Percentiles rank a stretch among this genome's conserved stretches.
phyloP scores from a whole-genome alignment of 2,329 filamentous ascomycete genomes.

The Exophiala aquamarina region DNA sequence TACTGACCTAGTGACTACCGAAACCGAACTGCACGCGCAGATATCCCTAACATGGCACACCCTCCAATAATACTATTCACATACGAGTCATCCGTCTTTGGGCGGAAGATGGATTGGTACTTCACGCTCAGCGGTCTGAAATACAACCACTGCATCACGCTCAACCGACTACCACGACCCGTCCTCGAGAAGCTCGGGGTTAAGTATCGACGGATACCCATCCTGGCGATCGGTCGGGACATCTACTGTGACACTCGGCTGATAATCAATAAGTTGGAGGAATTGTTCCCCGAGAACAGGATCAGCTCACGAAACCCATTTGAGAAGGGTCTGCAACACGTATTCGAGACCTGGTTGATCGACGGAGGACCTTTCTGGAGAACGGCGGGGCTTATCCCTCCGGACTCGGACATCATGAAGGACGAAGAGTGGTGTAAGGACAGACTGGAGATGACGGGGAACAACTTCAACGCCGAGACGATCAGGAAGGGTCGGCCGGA shows the following conservation, averaged over 20 bases:
- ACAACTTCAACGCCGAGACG: slow-evolving; percentile 30
- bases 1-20: no score
- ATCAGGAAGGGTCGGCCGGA: slow-evolving; percentile 49
- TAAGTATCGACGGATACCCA: slow-evolving; percentile 67
- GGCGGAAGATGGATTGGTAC: slow-evolving; percentile 18
- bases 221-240: slow-evolving; percentile 65
- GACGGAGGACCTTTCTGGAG: slow-evolving; percentile 59
- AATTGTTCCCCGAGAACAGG: slow-evolving; percentile 48
- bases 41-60: not conserved
- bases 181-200: slow-evolving; percentile 63
- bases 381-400: slow-evolving; percentile 58
- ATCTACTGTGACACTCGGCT: slow-evolving; percentile 70
- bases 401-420: slow-evolving; percentile 51
- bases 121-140: slow-evolving; percentile 7
- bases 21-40: no score
- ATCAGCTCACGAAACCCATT: slow-evolving; percentile 39
- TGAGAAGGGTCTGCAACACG: slow-evolving; percentile 49
- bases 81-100: slow-evolving; percentile 16
- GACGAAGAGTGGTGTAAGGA: slow-evolving; percentile 62
- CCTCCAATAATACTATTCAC: slow-evolving; percentile 18
- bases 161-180: slow-evolving; percentile 56
- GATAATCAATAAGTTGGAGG: slow-evolving; percentile 65
- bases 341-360: slow-evolving; percentile 57
- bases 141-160: slow-evolving; percentile 14
- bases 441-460: slow-evolving; percentile 31